Evolutionary conservation across 1,284 basidiomycete species (phyloP).

Genomic region (Boletus mariae): DNA sequence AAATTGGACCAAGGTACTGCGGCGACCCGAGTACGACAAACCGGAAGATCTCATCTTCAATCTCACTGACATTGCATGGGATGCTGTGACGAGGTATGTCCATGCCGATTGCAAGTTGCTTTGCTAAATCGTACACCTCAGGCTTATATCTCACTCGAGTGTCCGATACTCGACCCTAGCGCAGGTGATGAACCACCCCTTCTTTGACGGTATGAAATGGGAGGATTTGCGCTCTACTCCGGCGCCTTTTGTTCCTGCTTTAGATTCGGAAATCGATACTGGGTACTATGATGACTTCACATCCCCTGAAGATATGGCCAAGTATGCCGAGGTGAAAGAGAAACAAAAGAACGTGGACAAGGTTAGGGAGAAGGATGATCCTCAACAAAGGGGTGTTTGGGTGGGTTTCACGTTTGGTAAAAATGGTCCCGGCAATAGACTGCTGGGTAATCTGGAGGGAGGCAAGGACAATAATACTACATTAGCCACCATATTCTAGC

Average conservation of each 20-base stretch:
- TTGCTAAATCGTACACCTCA: constrained; percentile 24
- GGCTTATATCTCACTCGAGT: constrained; percentile 75
- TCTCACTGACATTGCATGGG: constrained; percentile 91
- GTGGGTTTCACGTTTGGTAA: constrained; percentile 98
- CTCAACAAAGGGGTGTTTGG: constrained; percentile 79
- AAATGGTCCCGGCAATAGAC: constrained; percentile 60
- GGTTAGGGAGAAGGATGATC: constrained; percentile 84
- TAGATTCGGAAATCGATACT: constrained; percentile 94
- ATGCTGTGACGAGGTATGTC: constrained; percentile 81
- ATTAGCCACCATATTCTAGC: constrained; percentile 67
- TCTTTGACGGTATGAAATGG: constrained; percentile 81
- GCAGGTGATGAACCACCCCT: constrained; percentile 78
- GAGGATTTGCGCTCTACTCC: constrained; percentile 70
- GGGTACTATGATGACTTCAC: constrained; percentile 99
- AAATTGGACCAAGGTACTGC: constrained; percentile 92
- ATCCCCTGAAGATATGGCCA: constrained; percentile 93
- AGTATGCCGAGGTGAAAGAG: constrained; percentile 96
- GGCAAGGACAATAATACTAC: constrained; percentile 47
- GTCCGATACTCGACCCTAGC: constrained; percentile 74
- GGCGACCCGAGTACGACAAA: constrained; percentile 92
- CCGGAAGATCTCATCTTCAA: constrained; percentile 98
- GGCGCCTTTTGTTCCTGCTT: constrained; percentile 94
- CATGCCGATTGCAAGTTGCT: neutral
- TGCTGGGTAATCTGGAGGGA: constrained; percentile 33
- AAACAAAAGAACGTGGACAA: constrained; percentile 94